Base-by-base conservation (phyloP, 1,139 yeast species). In the Candida buenavistaensis region DNA sequence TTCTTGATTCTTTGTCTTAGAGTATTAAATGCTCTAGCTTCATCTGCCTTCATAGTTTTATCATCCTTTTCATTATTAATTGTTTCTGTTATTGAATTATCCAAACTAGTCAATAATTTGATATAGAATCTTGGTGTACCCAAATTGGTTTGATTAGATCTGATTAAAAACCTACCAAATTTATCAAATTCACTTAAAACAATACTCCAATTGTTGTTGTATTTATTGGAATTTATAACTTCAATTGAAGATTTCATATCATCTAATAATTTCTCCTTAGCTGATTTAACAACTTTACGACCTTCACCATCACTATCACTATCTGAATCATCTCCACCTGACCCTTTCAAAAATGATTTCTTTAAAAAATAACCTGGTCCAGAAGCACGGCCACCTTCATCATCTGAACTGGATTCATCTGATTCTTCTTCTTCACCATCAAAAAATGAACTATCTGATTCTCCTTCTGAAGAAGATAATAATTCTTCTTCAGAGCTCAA, bases 221-320 rank as follows among this genome's bases (percentile, higher is more conserved):
- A 76, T 62, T 73, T 84, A 42, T 80, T 82, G 46, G 73, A 76
- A 52, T 84, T 92, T 52, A 89, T 78, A 40, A 78, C 71, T 54
- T 79, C 84, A 51, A 83, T 76, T 26, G 78, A 64, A 23, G 72
- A 72, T 50, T 78, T 82, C 68, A 92, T 77, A 61, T 92, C 98
- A 57, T 89, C 97, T 48, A 88, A 59, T 44, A 90, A 73, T 66
- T 90, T 94, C 49, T 90, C 97, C 66, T 85, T 88, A 39, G 97
- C 96, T 41, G 94, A 81, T 65, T 86, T 90, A 50, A 92, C 97
- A 32, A 89, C 88, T 53, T 83, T 85, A 60, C 82, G 83, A 46
- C 79, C 82, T 43, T 80, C 87, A 43, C 78, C 83, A 41, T 80
- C 87, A 41, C 64, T 57, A 40, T 76, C 81, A 30, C 70, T 59